These are phyloP conservation scores for Orbilia quercus DNA, from an alignment of 2,329 filamentous ascomycete species.

Conservation along the genomic window DNA sequence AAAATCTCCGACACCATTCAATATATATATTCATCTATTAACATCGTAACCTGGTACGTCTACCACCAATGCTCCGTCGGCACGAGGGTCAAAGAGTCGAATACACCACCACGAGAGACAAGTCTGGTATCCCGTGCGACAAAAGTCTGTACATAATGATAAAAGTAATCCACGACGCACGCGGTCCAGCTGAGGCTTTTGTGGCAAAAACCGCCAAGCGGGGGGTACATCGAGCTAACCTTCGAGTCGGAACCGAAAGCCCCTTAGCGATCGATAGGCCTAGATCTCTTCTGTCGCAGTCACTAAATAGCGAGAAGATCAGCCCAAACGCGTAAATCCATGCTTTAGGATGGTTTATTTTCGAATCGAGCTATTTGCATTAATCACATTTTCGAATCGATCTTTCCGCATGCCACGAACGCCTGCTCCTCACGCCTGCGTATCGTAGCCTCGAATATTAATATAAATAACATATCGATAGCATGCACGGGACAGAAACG, in stretches of 20 bases:
- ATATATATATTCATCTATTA: too few relatives aligned
- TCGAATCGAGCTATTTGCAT: conserved; percentile 30
- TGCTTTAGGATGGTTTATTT: conserved; percentile 9
- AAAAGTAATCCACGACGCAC: too few relatives aligned
- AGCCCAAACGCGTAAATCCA: too few relatives aligned
- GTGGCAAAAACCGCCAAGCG: conserved; percentile 37
- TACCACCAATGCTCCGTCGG: conserved; percentile 24
- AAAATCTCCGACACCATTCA: not conserved
- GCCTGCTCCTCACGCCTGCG: conserved; percentile 33
- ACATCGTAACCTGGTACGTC: too few relatives aligned
- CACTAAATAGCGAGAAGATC: too few relatives aligned
- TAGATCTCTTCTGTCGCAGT: too few relatives aligned
- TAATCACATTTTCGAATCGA: conserved; percentile 20
- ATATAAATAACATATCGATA: too few relatives aligned
- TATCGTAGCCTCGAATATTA: too few relatives aligned
- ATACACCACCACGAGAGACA: conserved; percentile 36
- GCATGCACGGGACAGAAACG: conserved; percentile 4
- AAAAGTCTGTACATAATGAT: conserved; percentile 22
- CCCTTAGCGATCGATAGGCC: too few relatives aligned
- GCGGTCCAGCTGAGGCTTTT: conserved; percentile 22
- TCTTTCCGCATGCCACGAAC: conserved; percentile 19
- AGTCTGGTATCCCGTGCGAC: conserved; percentile 12
- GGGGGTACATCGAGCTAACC: too few relatives aligned
- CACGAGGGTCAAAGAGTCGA: conserved; percentile 28
- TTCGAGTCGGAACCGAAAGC: not conserved